Base-by-base conservation (phyloP, 768 basidiomycete genomes). In the Podaxis rugospora region DNA sequence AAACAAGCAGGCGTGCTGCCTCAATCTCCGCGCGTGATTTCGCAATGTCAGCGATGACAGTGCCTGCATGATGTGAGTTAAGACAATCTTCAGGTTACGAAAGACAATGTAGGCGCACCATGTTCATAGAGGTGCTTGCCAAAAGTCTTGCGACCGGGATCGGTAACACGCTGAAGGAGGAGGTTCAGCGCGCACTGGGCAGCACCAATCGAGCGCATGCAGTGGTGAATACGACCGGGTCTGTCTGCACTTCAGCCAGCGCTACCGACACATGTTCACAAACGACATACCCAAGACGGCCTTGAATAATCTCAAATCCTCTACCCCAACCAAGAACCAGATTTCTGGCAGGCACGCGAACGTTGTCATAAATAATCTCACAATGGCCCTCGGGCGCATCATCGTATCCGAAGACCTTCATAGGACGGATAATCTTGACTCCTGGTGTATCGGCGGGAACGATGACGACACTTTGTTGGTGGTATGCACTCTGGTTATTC, bases 241-340 rank as follows among this genome's bases (percentile, higher is more conserved):
- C 93, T 93, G 63, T 21, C 39, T 39, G 5, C 23, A 47, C 51
- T 35, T 16, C n/a, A 42, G 23, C 36, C 36, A 5, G 44, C 14
- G 23, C 18, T 11, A 10, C 16, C n/a, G 39, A 51, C 47, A 16
- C n/a, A 55, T 11, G 27, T 39, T 1, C 5, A 42, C 42, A 65
- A 51, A 49, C 21, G 28, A 63, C 81, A 51, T 70, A 90, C 91
- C 95, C 95, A 55, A 98, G 87, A 64, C 95, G 92, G 46, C 95
- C 95, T 84, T 98, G 95, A 63, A 98, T 92, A 64, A 95, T 94
- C 84, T 98, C 97, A 66, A 99, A 99, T 4, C 97, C 97, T 64
- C 83, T 83, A 13, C 97, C 95, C 91, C 95, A 95, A 4, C 96
- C 96, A 23, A 91, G 82, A 13, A 99, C 83, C 52, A 98, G 71